Evolutionary conservation across 768 basidiomycete genomes (phyloP), one percentile per base, ranked within the genome.

Genomic region (Mycena leptocephala): DNA sequence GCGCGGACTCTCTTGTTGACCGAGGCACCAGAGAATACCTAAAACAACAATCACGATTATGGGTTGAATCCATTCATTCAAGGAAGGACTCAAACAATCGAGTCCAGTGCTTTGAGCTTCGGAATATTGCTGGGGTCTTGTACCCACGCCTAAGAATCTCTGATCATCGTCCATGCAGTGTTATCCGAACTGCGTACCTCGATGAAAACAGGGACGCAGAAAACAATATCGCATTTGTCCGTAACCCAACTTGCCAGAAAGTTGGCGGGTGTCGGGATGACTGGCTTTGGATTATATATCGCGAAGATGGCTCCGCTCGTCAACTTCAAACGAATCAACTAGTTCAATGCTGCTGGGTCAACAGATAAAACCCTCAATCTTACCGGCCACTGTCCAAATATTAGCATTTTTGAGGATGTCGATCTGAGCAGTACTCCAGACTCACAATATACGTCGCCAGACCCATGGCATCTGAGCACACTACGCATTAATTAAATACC

Each of bases 181-280:
- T 32, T 41, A 5, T 41, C 4, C 11, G 56, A 3, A 58, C 10
- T 11, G 48, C 59, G 11, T 24, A 18, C 69, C 58, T 70, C 69
- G 22, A 70, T 70, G 43, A 70, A 70, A 33, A 70, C 58, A 48
- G 69, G 69, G 0, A 70, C 69, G 16, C 69, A 70, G 33, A 70
- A 61, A 14, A 62, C 69, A 28, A 70, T 70, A 20, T 70, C 69
- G 37, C 58, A 70, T 62, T 62, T 48, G 46, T 70, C 69, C 26
- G 69, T 58, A 28, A 62, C 33, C 58, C 69, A 70, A 26, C 69
- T 62, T 20, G 69, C 56, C 8, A 70, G 32, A 51, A 70, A 70
- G 58, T 70, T 70, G 58, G 28, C 41, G 8, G 69, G 69, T 16
- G 69, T 70, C 5, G 58, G 58, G 37, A 70, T 61, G 7, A 62